phyloP scores from a whole-genome alignment of 768 basidiomycete species.

The Russula olivacea region DNA sequence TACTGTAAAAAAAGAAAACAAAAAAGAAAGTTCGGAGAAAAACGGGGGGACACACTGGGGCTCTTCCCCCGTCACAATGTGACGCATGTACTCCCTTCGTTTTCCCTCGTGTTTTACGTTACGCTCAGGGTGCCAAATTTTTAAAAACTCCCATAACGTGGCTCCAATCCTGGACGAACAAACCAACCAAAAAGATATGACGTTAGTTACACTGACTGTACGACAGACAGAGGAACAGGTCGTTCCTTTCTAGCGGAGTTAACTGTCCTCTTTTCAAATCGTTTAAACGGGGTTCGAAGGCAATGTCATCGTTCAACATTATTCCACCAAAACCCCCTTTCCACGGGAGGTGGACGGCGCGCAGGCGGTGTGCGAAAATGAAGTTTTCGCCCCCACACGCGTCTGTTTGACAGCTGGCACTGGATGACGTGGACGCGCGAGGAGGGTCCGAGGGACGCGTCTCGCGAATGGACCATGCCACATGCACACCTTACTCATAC shows the following conservation, averaged over 20 bases:
- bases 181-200: background rate
- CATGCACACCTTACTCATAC: background rate
- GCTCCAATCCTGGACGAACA: conserved; percentile 4
- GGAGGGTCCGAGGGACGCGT: conserved; percentile 1
- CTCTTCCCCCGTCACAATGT: background rate
- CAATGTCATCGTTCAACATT: no score
- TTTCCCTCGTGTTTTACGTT: conserved; percentile 6
- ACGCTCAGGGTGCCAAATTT: no score
- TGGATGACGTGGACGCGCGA: conserved; percentile 6
- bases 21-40: conserved; percentile 13
- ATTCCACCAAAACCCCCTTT: background rate
- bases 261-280: background rate
- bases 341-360: background rate
- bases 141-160: conserved; percentile 5
- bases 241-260: background rate
- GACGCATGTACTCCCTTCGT: background rate
- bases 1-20: background rate
- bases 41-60: background rate
- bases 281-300: no score
- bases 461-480: conserved; percentile 8
- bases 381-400: background rate
- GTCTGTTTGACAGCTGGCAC: conserved; percentile 9
- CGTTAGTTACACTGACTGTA: background rate
- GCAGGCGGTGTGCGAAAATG: background rate
- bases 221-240: background rate